Evolutionary conservation across 495 filamentous ascomycete genomes (phyloP).

Genomic region (Penicillium cosmopolitanum): DNA sequence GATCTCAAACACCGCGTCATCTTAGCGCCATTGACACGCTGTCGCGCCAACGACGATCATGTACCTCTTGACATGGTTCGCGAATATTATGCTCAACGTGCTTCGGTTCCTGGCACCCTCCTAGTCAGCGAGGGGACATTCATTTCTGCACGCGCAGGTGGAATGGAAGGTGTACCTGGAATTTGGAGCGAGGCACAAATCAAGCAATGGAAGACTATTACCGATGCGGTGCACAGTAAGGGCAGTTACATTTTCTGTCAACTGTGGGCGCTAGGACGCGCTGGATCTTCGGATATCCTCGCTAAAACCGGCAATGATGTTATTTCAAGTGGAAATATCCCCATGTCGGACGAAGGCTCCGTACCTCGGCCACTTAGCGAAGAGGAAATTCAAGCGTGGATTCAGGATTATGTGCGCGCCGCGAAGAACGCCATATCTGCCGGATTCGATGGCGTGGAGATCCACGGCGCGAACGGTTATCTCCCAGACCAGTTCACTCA

Average conservation of each 20-base stretch:
- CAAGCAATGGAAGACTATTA: constrained; percentile 62
- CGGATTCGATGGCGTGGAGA: constrained; percentile 78
- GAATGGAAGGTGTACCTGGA: constrained; percentile 60
- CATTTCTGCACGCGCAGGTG: constrained; percentile 58
- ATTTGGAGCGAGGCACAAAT: constrained; percentile 67
- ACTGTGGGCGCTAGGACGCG: constrained; percentile 70
- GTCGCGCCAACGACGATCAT: constrained; percentile 48
- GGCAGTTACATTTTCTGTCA: constrained; percentile 67
- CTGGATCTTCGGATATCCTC: constrained; percentile 44
- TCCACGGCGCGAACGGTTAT: constrained; percentile 76
- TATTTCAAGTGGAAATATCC: constrained; percentile 50
- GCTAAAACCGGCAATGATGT: constrained; percentile 41
- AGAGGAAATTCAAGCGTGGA: constrained; percentile 58
- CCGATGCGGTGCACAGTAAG: constrained; percentile 67
- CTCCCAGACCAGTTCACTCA: constrained; percentile 76
- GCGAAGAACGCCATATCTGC: constrained; percentile 66
- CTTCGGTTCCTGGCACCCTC: constrained; percentile 50
- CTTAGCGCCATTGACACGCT: constrained; percentile 55
- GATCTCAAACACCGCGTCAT: constrained; percentile 53
- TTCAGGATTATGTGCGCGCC: constrained; percentile 61
- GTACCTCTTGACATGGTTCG: constrained; percentile 42
- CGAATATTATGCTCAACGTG: constrained; percentile 59
- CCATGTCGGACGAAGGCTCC: constrained; percentile 37
- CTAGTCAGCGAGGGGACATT: constrained; percentile 65
- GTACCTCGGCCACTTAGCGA: constrained; percentile 55